Evolutionary conservation across 495 filamentous ascomycete genomes (phyloP).

Genomic region (Aspergillus olivimuriae): DNA sequence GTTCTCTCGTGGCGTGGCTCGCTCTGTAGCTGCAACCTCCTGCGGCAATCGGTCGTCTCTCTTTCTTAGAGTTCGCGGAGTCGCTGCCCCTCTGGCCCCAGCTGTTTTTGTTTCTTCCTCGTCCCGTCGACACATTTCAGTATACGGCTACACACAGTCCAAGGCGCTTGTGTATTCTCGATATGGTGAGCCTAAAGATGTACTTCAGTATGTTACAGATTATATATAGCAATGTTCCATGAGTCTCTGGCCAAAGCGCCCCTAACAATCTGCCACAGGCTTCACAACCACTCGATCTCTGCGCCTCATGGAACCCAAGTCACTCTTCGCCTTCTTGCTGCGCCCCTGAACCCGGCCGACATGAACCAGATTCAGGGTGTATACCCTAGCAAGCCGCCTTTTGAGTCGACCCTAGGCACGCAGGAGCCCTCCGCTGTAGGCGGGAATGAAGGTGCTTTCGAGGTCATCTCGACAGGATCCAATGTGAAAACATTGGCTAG

Average conservation of each 20-base stretch:
- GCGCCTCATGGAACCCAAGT: conserved; percentile 56
- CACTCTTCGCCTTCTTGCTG: conserved; percentile 70
- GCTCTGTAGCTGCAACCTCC: conserved; percentile 16
- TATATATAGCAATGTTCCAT: no score
- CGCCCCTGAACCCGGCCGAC: conserved; percentile 94
- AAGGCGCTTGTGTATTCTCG: conserved; percentile 81
- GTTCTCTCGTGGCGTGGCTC: conserved; percentile 26
- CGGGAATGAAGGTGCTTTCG: conserved; percentile 90
- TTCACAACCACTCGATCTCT: conserved; percentile 79
- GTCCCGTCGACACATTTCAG: conserved; percentile 45
- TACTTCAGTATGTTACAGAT: conserved; percentile 65
- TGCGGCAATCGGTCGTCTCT: conserved; percentile 6
- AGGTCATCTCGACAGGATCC: conserved; percentile 63
- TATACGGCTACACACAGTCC: conserved; percentile 95
- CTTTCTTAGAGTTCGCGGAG: conserved; percentile 6
- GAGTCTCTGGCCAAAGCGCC: no score
- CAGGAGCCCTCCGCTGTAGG: conserved; percentile 62
- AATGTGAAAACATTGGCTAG: conserved; percentile 47
- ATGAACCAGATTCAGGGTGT: conserved; percentile 95
- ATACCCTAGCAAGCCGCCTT: conserved; percentile 79
- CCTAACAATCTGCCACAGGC: conserved; percentile 27
- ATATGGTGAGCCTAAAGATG: conserved; percentile 80
- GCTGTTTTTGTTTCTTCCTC: conserved; percentile 25
- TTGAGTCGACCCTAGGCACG: conserved; percentile 69
- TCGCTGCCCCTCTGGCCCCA: conserved; percentile 9